These are phyloP conservation scores for Exophiala alcalophila DNA, from an alignment of 2,329 filamentous ascomycete species.

Conservation along the genomic window DNA sequence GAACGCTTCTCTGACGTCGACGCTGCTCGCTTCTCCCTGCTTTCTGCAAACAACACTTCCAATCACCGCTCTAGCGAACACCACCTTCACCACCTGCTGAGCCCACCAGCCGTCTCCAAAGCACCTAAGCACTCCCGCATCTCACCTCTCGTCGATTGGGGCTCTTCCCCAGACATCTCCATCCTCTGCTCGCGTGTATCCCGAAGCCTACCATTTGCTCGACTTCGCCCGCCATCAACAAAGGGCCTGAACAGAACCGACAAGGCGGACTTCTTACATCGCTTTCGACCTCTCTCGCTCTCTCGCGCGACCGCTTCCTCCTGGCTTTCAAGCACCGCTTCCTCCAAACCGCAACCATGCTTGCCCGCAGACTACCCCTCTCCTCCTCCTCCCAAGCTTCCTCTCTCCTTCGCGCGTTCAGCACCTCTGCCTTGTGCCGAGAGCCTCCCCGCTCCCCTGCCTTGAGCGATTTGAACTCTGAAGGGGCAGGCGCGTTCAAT, in stretches of 20 bases:
- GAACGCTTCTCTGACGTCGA: slow-evolving; percentile 20
- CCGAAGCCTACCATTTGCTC: slow-evolving; percentile 1
- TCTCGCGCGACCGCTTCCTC: slow-evolving; percentile 12
- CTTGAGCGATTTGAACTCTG: slow-evolving; percentile 76
- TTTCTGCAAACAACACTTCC: slow-evolving; percentile 4
- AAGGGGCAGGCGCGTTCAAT: slow-evolving; percentile 73
- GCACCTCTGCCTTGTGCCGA: slow-evolving; percentile 48
- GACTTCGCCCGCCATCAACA: slow-evolving; percentile 6
- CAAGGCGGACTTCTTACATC: slow-evolving; percentile 1
- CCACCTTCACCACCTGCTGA: too few relatives aligned
- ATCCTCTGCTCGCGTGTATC: slow-evolving; percentile 4
- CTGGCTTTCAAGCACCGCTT: slow-evolving; percentile 2
- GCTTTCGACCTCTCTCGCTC: neutral
- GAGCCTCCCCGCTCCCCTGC: slow-evolving; percentile 60
- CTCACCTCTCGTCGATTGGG: slow-evolving; percentile 12
- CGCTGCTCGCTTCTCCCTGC: slow-evolving; percentile 1
- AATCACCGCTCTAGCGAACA: too few relatives aligned
- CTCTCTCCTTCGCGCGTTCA: slow-evolving; percentile 57
- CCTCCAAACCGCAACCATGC: slow-evolving; percentile 35
- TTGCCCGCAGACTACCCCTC: slow-evolving; percentile 48
- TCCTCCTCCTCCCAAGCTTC: slow-evolving; percentile 45
- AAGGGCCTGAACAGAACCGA: slow-evolving; percentile 1
- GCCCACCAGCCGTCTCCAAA: too few relatives aligned
- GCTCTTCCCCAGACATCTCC: slow-evolving; percentile 14
- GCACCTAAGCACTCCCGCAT: slow-evolving; percentile 14